Base-by-base conservation (phyloP, 2,329 filamentous ascomycete species). In the Cadophora sp. region DNA sequence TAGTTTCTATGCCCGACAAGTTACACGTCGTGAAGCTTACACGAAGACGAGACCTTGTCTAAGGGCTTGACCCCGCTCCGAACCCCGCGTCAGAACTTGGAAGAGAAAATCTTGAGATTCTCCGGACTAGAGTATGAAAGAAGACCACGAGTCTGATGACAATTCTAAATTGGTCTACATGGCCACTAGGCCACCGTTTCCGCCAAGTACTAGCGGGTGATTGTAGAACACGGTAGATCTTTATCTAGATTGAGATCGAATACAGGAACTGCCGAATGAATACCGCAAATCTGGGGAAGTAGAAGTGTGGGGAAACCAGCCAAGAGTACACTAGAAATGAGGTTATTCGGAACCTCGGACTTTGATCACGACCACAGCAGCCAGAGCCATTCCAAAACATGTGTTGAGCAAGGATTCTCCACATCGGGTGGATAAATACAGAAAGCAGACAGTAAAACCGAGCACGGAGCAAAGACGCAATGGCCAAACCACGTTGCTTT, bases 301-400 rank as follows among this genome's bases (percentile, higher is more conserved):
- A 26, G 56, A 59, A 59, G n/a, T 59, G 56, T 59, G 56, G 31
- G 56, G 56, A 26, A 59, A 31, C n/a, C n/a, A 22, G 22, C 31
- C 31, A 59, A 37, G 56, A 43, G 43, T 9, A 19, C 34, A 27
- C 22, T 43, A 58, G 8, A 5, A 37, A 4, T 59, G 31, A 59
- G 34, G 37, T 3, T 24, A 34, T 59, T 59, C 22, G 11, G 22
- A 22, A 22, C 56, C 55, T 59, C 31, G 56, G 56, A 59, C 11
- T 8, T 40, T 14, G 31, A 14, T 1, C n/a, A 27, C 14, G 8
- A 16, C 51, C 26, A 31, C 11, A 55, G 19, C 3, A 55, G 27
- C 26, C 2, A 26, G 7, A 53, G 4, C 6, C 12, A 9, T 9
- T 27, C 9, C 14, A 9, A 31, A 16, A 55, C 51, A 55, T 55